Evolutionary conservation across 495 filamentous ascomycete genomes (phyloP).

Genomic region (Podospora didyma): DNA sequence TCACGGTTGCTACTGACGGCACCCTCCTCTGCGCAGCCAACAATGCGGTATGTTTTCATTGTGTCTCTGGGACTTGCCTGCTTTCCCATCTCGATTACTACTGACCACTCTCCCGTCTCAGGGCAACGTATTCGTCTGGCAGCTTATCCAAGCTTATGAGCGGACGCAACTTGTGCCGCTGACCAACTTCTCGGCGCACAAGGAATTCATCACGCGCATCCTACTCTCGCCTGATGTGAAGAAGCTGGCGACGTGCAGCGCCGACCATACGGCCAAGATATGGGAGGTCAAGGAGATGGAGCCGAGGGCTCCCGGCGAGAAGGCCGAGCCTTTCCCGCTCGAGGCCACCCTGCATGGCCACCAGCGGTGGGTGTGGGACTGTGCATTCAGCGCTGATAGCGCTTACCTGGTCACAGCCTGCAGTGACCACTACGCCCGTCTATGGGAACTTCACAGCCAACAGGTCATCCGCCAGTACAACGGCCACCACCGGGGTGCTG

Average conservation of each 20-base stretch:
- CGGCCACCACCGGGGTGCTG: slow-evolving; percentile 90
- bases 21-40: slow-evolving; percentile 93
- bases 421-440: slow-evolving; percentile 91
- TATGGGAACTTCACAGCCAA: slow-evolving; percentile 86
- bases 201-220: slow-evolving; percentile 90
- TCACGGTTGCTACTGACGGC: slow-evolving; percentile 93
- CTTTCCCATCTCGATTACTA: neutral
- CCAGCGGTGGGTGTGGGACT: slow-evolving; percentile 99
- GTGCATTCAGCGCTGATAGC: slow-evolving; percentile 93
- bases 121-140: slow-evolving; percentile 98
- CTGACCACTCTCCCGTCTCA: slow-evolving; percentile 29
- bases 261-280: slow-evolving; percentile 96
- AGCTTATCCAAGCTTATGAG: slow-evolving; percentile 77
- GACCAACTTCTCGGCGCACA: slow-evolving; percentile 88
- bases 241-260: slow-evolving; percentile 94
- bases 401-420: slow-evolving; percentile 98
- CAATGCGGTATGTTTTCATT: slow-evolving; percentile 58
- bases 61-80: neutral
- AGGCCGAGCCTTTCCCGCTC: slow-evolving; percentile 57
- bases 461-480: slow-evolving; percentile 96
- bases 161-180: slow-evolving; percentile 85
- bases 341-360: slow-evolving; percentile 91
- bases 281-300: slow-evolving; percentile 75
- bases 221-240: slow-evolving; percentile 96
- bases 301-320: slow-evolving; percentile 41